Conservation (phyloP, 306 rosid species). For the Fagus sylvatica region DNA sequence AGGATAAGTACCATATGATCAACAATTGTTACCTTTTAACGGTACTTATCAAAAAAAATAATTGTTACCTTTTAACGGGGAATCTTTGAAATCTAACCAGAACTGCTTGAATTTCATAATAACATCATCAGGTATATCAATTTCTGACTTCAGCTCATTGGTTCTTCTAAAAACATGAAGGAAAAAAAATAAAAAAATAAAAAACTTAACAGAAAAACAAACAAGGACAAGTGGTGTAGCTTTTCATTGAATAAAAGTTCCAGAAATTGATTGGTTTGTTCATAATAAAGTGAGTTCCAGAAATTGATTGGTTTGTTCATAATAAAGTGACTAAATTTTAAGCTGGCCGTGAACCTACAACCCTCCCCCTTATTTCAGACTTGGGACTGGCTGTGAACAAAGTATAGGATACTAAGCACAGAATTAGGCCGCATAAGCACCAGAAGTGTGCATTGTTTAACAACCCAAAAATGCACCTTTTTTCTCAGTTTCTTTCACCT, state of each 20-base stretch:
- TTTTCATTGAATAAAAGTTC: slow-evolving; percentile 17
- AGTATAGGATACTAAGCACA: too few species aligned
- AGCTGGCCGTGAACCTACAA: too few species aligned
- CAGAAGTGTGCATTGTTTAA: not conserved
- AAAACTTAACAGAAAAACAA: not conserved
- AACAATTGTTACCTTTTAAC: slow-evolving; percentile 66
- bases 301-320: not conserved
- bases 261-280: slow-evolving; percentile 4
- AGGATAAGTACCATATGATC: not conserved
- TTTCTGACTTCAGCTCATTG: slow-evolving; percentile 77
- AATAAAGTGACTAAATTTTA: too few species aligned
- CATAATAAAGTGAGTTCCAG: not conserved
- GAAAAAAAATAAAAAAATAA: not conserved
- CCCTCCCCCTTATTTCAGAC: too few species aligned
- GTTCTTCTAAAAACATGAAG: slow-evolving; percentile 61
- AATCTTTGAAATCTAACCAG: slow-evolving; percentile 68
- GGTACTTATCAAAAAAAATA: slow-evolving; percentile 27
- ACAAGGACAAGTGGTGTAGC: not conserved
- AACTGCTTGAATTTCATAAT: slow-evolving; percentile 65
- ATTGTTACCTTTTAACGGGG: slow-evolving; percentile 80
- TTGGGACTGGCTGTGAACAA: too few species aligned
- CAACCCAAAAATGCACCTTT: not conserved
- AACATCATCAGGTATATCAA: slow-evolving; percentile 62
- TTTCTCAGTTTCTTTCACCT: not conserved
- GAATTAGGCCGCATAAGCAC: not conserved